Conservation (phyloP, 441 rosid genomes). For the Erodium trifolium region DNA sequence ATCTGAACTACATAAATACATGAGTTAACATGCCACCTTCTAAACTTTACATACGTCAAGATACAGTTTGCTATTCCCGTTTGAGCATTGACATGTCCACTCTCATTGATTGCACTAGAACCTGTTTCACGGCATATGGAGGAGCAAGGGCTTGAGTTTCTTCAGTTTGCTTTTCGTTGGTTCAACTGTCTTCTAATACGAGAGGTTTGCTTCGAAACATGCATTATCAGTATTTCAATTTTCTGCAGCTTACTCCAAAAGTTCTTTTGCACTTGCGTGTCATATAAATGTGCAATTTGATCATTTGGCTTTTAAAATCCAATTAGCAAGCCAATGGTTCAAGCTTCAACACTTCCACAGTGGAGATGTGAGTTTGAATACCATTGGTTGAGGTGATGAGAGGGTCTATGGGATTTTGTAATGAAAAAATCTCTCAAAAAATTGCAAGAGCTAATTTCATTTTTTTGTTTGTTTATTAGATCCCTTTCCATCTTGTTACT, state of each 20-base stretch:
- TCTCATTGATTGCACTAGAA: constrained; percentile 42
- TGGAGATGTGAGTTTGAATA: too few relatives aligned
- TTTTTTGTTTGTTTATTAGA: constrained; percentile 35
- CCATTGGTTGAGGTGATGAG: too few relatives aligned
- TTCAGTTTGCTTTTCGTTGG: constrained; percentile 98
- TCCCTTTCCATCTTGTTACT: constrained; percentile 74
- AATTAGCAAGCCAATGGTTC: too few relatives aligned
- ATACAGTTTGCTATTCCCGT: constrained; percentile 1
- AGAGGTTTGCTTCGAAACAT: constrained; percentile 45
- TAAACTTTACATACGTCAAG: not conserved
- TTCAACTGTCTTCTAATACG: constrained; percentile 94
- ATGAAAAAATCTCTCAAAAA: not conserved
- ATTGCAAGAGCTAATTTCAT: constrained; percentile 14
- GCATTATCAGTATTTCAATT: not conserved
- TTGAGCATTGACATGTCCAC: constrained; percentile 9
- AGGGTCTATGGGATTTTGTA: too few relatives aligned
- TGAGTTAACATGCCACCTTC: not conserved
- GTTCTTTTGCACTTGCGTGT: not conserved
- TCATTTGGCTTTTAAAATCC: not conserved
- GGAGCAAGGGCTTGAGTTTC: constrained; percentile 95
- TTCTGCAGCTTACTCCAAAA: not conserved
- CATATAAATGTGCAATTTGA: not conserved
- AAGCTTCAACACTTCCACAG: too few relatives aligned
- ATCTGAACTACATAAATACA: not conserved
- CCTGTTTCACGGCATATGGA: constrained; percentile 95